Base-by-base conservation (phyloP, 768 basidiomycete species). In the Lactarius akahatsu region DNA sequence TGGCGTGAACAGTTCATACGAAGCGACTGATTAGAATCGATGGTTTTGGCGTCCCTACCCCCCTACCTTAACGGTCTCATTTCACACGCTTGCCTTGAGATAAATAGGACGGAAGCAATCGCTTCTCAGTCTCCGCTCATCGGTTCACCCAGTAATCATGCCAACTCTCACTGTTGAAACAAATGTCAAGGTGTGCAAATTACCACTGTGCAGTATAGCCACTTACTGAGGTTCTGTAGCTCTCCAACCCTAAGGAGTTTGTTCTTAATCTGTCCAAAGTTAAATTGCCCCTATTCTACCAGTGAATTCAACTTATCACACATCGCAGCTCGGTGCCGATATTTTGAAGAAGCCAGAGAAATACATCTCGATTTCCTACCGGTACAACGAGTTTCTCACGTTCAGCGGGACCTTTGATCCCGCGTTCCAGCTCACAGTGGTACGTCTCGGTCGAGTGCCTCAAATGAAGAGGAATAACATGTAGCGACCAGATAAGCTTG, bases 351-450 rank as follows among this genome's bases (percentile, higher is more conserved):
- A 88, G 72, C 86, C 86, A 0, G 83, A 86, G 71, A 36, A 65
- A 16, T 80, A 81, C 69, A 84, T 91, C 69, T 78, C 80, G n/a
- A 77, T 85, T 68, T 80, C 80, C 68, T 80, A 86, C 70, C 78
- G 74, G 13, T 80, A 86, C 77, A 85, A 86, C 69, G 85, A 89
- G 61, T 80, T 78, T 41, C 80, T 90, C 66, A 81, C 85, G 3
- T 90, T 85, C 71, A 78, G 69, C 23, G 89, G 88, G 16, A 83
- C 83, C 4, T 83, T 88, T 61, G 88, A 89, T 18, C 89, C 89
- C 23, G 85, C 88, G 4, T 83, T 88, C 75, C 77, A 82, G 59
- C 76, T 91, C 61, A 75, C 74, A 56, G 76, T 88, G 65, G 90
- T 91, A 66, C 61, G 88, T 79, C 57, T 69, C 40, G 45, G 43